Evolutionary conservation across 306 rosid species (phyloP), one percentile per base, ranked within the genome.

Genomic region (Pachyrhizus erosus): DNA sequence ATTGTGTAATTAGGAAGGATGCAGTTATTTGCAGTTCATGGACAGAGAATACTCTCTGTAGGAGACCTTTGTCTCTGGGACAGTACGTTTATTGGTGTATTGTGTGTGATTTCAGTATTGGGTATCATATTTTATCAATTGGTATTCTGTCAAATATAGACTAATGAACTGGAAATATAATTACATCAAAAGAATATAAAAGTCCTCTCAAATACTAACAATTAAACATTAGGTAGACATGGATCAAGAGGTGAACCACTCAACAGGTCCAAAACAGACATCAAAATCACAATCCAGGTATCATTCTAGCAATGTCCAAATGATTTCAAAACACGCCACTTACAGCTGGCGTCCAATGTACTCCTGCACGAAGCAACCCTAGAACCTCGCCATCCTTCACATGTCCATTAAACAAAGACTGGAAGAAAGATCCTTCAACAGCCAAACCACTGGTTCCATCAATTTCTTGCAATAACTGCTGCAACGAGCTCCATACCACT

Each of bases 341-440:
- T 89, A 96, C 99, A 86, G 92, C 91, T 2, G 99, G 99, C 13
- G 98, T 96, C 99, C 99, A 96, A 81, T 93, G 94, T 64, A 93
- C 92, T 85, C 99, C 99, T 10, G 98, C 95, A 21, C 98, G 99
- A 80, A 96, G 88, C 48, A 94, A 92, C 55, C 99, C 99, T 39
- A 89, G 89, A 84, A 96, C 86, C 87, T 91, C 87, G 6, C 91
- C 93, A 82, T 90, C 94, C 91, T 90, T 96, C 86, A 93, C 80
- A 70, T 92, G 91, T 79, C 92, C 97, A 73, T 91, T 93, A 84
- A 93, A 93, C 68, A 96, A 84, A 39, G 97, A 92, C 83, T 96
- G 99, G 86, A 93, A 92, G 84, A 96, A 93, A 73, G 99, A 87
- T 80, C 90, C 93, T 5, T 96, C 99, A 27, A 88, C 89, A 27